Evolutionary conservation across 805 yeast species (phyloP), one percentile per base, ranked within the genome.

Genomic region (Metschnikowia chrysomelidarum): DNA sequence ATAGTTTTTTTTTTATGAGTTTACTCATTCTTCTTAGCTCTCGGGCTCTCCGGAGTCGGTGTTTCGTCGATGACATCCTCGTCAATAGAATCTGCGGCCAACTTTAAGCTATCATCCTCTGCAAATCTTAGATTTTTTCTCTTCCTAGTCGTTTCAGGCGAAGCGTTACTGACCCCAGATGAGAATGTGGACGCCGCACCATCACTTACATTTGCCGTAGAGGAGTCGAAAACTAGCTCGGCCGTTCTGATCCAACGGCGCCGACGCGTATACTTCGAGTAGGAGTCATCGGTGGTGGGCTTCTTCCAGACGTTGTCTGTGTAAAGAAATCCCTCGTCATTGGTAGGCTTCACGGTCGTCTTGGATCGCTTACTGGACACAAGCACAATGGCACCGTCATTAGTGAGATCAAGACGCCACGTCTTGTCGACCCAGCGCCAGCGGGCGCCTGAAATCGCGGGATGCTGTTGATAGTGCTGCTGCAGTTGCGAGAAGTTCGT

Each of bases 221-320:
- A 20, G n/a, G 38, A 30, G 27, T 50, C 52, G 35, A 65, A 62
- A 4, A 84, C 80, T 47, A 88, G 69, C 57, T 87, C 95, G 0
- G 98, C 98, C 1, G 95, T 87, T 46, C 98, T 76, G 11, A 91
- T 76, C 98, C 98, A 91, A 56, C 97, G 74, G 66, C 98, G 77
- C 56, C 96, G 76, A 59, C 98, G 76, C 4, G 98, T 91, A 55
- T 88, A 91, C 58, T 87, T 88, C 16, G 93, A 78, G 60, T 80
- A 89, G 3, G 93, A 74, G 56, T 89, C 95, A 37, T 86, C 96
- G 1, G 93, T 78, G 1, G 88, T 67, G 12, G 98, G 96, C 47
- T 78, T 80, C 50, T 85, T 86, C 98, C 98, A 91, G 3, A 95
- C 82, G 56, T 88, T 93, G 58, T 91, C 98, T 51, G 77, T 87